Base-by-base conservation (phyloP, 495 filamentous ascomycete species). In the Aspergillus coremiiformis region DNA sequence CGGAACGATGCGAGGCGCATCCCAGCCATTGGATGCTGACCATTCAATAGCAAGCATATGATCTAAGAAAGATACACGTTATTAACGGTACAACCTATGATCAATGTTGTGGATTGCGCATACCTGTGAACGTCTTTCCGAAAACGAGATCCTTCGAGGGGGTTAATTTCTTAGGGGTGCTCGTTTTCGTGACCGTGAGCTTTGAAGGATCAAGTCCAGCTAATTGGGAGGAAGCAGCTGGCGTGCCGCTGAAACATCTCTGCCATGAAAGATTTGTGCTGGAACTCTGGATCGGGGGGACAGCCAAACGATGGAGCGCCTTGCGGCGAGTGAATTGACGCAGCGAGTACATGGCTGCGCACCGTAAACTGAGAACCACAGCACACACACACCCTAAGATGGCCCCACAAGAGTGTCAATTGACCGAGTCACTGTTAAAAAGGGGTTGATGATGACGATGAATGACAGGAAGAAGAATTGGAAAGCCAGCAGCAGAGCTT, bases 1-100 rank as follows among this genome's bases (percentile, higher is more conserved):
- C 14, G 93, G 93, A 19, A 78, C 80, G 59, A 98, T 96, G 12
- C 77, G 76, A 39, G 93, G 87, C 6, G 82, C 65, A 23, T 84
- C 78, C 93, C 93, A 98, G 60, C 87, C 87, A 44, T 84, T 73
- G 21, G 71, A 65, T 47, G 90, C 83, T 21, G 87, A 89, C 93
- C 93, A 98, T 79, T 97, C 92, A 53, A 94, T 76, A 30, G 85
- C 84, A 55, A 98, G 82, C 94, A 98, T 98, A 71, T 98, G 93
- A 73, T 96, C 92, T 91, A 60, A 35, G 39, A 12, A 44, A n/a
- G 26, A 49, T 17, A 19, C 27, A 14, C 26, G 48, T 66, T 51
- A 70, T 66, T 27, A 55, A 32, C n/a, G 29, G 39, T 39, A 10
- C 42, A 9, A n/a, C 7, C 23, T 29, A 30, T 11, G 42, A 26